phyloP scores from a whole-genome alignment of 176 grass and related monocot genomes.

The Echinochloa phyllopogon region DNA sequence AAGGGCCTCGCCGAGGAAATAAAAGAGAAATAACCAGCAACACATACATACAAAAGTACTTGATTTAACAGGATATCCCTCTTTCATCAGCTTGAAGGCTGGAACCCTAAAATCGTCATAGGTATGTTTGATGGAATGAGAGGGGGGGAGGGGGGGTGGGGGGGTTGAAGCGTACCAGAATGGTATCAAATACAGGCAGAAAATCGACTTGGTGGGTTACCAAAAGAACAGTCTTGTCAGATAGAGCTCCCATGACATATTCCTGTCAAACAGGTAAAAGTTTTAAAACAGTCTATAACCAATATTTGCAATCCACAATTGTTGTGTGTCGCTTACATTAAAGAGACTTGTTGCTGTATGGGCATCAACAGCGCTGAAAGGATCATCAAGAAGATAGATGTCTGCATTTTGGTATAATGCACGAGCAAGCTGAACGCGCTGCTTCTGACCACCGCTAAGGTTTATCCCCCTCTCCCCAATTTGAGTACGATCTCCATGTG shows the following conservation, averaged over 20 bases:
- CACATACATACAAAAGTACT: too few relatives aligned
- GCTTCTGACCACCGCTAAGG: constrained; percentile 97
- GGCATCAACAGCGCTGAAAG: constrained; percentile 96
- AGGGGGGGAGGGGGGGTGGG: too few relatives aligned
- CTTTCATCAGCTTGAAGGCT: not conserved
- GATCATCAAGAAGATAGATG: constrained; percentile 91
- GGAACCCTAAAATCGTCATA: not conserved
- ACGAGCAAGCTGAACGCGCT: constrained; percentile 89
- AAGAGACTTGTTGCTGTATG: constrained; percentile 86
- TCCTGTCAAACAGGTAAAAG: constrained; percentile 51
- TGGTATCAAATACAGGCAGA: constrained; percentile 74
- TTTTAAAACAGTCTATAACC: not conserved
- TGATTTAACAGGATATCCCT: not conserved
- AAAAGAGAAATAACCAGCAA: too few relatives aligned
- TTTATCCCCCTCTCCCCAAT: constrained; percentile 94
- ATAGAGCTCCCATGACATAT: constrained; percentile 82
- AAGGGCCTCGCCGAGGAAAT: too few relatives aligned
- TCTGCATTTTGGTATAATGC: constrained; percentile 90
- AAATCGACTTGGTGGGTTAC: constrained; percentile 98
- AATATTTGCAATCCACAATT: not conserved
- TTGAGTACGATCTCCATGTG: constrained; percentile 75
- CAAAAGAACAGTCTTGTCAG: constrained; percentile 81
- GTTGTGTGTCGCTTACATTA: constrained; percentile 56
- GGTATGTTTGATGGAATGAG: not conserved
- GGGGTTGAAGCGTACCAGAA: constrained; percentile 73